phyloP scores from a whole-genome alignment of 2,329 filamentous ascomycete genomes.

The Lojkania enalia region DNA sequence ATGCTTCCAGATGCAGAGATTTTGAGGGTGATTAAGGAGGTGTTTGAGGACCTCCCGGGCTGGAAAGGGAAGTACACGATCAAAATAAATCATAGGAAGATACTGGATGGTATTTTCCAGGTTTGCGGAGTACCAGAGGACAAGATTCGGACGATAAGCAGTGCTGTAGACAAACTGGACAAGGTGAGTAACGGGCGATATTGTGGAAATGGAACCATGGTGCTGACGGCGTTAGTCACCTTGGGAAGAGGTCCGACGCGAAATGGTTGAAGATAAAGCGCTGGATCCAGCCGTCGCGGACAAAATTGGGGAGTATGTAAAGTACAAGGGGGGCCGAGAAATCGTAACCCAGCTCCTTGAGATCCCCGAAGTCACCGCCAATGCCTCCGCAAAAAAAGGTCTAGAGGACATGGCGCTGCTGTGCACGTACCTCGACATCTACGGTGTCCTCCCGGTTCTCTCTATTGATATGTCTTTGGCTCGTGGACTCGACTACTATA shows the following conservation, averaged over 20 bases:
- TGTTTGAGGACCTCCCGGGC: conserved; percentile 74
- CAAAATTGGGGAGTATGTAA: conserved; percentile 83
- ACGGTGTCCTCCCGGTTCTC: conserved; percentile 70
- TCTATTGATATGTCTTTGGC: conserved; percentile 91
- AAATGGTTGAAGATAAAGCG: conserved; percentile 93
- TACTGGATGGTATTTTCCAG: conserved; percentile 88
- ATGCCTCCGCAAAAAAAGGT: conserved; percentile 76
- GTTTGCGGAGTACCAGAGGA: conserved; percentile 86
- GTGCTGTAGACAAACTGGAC: conserved; percentile 93
- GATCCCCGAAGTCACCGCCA: conserved; percentile 69
- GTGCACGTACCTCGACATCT: conserved; percentile 79
- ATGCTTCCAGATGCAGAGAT: conserved; percentile 93
- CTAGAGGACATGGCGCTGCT: conserved; percentile 79
- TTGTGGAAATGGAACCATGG: not conserved
- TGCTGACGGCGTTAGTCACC: conserved; percentile 51
- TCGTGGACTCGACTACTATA: conserved; percentile 91
- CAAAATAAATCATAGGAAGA: conserved; percentile 94
- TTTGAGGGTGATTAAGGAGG: conserved; percentile 79
- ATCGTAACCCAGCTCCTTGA: conserved; percentile 70
- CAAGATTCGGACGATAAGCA: conserved; percentile 86
- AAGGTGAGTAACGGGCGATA: conserved; percentile 59
- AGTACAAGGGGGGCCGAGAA: conserved; percentile 73
- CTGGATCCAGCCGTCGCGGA: conserved; percentile 77
- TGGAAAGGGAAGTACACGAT: conserved; percentile 78
- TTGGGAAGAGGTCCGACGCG: conserved; percentile 85